Evolutionary conservation across 2,329 filamentous ascomycete genomes (phyloP).

Genomic region (Aspergillus puulaauensis): DNA sequence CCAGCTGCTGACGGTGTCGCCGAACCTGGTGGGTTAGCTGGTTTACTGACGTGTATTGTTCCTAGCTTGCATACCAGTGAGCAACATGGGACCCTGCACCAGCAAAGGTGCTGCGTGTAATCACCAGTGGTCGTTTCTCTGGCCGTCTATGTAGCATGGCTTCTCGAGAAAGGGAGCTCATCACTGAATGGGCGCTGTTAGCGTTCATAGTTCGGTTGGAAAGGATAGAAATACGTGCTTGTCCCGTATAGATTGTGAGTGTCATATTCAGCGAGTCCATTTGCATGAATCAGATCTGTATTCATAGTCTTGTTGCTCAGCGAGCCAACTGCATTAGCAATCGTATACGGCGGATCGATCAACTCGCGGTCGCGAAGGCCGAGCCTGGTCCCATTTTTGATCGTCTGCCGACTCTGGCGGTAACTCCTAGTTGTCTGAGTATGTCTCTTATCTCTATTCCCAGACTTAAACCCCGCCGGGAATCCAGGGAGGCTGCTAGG

Average conservation of each 20-base stretch:
- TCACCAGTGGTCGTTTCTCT: slow-evolving; percentile 64
- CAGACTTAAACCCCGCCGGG: slow-evolving; percentile 65
- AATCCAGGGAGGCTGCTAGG: slow-evolving; percentile 69
- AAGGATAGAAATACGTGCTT: slow-evolving; percentile 33
- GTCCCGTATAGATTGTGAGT: slow-evolving; percentile 75
- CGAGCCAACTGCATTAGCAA: slow-evolving; percentile 60
- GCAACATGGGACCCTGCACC: slow-evolving; percentile 63
- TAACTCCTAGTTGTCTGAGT: no score
- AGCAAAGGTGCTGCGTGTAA: slow-evolving; percentile 74
- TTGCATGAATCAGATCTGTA: slow-evolving; percentile 64
- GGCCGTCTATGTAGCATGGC: slow-evolving; percentile 69
- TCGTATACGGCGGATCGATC: slow-evolving; percentile 64
- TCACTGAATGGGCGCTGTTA: slow-evolving; percentile 48
- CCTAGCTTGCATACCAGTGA: slow-evolving; percentile 46
- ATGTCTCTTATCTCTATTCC: slow-evolving; percentile 1
- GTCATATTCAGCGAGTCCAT: slow-evolving; percentile 69
- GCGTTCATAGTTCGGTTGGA: background rate
- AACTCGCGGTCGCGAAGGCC: slow-evolving; percentile 65
- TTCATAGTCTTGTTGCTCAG: slow-evolving; percentile 60
- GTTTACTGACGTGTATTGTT: background rate
- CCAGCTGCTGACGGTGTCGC: slow-evolving; percentile 62
- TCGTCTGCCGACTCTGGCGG: background rate
- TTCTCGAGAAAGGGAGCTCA: slow-evolving; percentile 64
- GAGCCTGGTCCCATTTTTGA: slow-evolving; percentile 30
- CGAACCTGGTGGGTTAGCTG: slow-evolving; percentile 43